phyloP scores from a whole-genome alignment of 1,284 basidiomycete species.

The Erythrobasidium hasegawianum region DNA sequence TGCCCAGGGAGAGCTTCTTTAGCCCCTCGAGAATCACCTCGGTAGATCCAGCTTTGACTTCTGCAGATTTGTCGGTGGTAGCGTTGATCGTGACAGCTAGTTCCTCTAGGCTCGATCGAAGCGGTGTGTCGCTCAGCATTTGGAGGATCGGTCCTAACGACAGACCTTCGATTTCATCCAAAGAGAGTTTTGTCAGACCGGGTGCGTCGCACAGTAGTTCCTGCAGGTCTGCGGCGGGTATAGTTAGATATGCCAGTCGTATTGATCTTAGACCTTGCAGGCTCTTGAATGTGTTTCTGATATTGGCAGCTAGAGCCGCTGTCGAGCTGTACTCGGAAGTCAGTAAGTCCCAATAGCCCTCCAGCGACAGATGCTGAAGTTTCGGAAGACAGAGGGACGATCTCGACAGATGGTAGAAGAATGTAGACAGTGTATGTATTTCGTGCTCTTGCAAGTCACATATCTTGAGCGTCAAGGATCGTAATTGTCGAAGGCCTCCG shows the following conservation, averaged over 20 bases:
- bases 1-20: background rate
- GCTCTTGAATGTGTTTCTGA: background rate
- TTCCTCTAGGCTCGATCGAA: background rate
- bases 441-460: constrained; percentile 6
- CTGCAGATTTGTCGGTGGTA: too few relatives aligned
- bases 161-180: background rate
- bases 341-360: constrained; percentile 7
- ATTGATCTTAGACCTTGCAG: background rate
- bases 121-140: background rate
- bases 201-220: background rate
- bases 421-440: background rate
- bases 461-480: background rate
- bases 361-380: background rate
- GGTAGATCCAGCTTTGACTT: background rate
- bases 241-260: background rate
- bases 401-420: background rate
- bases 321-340: background rate
- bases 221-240: background rate
- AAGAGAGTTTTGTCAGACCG: background rate
- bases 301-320: background rate
- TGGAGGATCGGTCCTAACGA: background rate
- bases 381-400: background rate
- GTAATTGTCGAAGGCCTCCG: background rate
- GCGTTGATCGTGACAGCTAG: background rate
- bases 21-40: background rate